Evolutionary conservation across 352 stramenopile genomes (phyloP), one percentile per base, ranked within the genome.

Genomic region (Pythium dissimile): DNA sequence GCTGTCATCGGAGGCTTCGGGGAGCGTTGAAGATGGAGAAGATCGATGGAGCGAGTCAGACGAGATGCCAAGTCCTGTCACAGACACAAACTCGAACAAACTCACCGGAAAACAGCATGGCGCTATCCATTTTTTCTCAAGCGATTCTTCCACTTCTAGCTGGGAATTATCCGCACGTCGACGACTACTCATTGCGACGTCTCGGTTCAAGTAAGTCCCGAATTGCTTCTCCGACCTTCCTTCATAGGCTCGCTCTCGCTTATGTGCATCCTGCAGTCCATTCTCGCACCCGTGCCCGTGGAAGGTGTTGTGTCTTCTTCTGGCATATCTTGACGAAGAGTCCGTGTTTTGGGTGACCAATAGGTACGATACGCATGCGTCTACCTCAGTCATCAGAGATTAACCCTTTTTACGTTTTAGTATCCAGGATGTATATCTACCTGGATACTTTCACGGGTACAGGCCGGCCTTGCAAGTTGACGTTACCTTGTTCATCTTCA

Each of bases 281-380:
- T 91, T 80, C 26, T 88, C 79, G 2, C 78, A 92, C 46, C 80
- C 83, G 35, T 89, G 80, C 45, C 72, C 80, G 1, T 92, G 83
- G 83, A 66, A 75, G 59, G 77, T 88, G 2, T 69, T 64, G 18
- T 89, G 80, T 30, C 51, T 92, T 21, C 61, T 92, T 10, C 54
- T 92, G 23, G 80, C 80, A 0, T 92, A 92, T 24, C 62, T 90
- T 5, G 83, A 92, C 51, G 83, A 92, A 74, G 83, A 90, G 28
- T 85, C 66, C 11, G 72, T 77, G 4, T 92, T 92, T 45, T 92
- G 83, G 83, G 80, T 92, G 38, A 76, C 86, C 44, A 90, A 92
- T 64, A 88, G 82, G 82, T 91, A 70, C 6, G 37, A 10, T 32
- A 13, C 8, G 3, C 28, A 7, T 26, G n/a, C 4, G 3, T 20